Conservation (phyloP, 495 filamentous ascomycete genomes). For the Neurospora sp. region DNA sequence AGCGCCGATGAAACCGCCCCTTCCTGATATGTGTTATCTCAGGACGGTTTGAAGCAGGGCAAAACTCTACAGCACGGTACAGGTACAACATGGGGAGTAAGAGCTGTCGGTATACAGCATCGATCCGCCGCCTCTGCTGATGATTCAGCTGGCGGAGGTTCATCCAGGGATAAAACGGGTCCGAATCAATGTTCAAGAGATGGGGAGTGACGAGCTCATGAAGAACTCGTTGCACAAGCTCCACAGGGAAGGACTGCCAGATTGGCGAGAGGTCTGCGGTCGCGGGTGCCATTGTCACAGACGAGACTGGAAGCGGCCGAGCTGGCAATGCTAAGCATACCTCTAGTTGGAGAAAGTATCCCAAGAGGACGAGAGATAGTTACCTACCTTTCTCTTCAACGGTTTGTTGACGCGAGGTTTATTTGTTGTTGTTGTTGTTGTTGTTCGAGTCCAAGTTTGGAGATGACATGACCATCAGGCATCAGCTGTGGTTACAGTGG, state of each 20-base stretch:
- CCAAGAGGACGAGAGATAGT: no score
- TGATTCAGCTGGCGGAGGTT: neutral
- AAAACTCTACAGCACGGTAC: neutral
- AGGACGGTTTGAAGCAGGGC: neutral
- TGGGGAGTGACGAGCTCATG: neutral
- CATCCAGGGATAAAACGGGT: neutral
- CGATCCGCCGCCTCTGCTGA: neutral
- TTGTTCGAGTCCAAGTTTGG: no score
- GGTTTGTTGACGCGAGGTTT: no score
- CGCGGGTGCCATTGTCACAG: neutral
- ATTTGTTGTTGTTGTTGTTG: no score
- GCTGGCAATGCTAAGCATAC: neutral
- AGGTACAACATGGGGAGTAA: neutral
- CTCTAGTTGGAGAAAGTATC: no score
- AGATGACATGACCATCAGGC: no score
- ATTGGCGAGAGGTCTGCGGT: neutral
- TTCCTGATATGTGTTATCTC: no score
- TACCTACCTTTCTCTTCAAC: no score
- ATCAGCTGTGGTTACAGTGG: no score
- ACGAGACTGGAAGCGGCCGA: neutral
- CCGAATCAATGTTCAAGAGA: neutral
- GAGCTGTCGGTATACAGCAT: neutral
- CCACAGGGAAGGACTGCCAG: neutral
- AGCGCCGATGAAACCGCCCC: neutral
- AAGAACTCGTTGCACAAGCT: neutral